Base-by-base conservation (phyloP, 805 yeast species). In the Sugiyamaella valdiviana region DNA sequence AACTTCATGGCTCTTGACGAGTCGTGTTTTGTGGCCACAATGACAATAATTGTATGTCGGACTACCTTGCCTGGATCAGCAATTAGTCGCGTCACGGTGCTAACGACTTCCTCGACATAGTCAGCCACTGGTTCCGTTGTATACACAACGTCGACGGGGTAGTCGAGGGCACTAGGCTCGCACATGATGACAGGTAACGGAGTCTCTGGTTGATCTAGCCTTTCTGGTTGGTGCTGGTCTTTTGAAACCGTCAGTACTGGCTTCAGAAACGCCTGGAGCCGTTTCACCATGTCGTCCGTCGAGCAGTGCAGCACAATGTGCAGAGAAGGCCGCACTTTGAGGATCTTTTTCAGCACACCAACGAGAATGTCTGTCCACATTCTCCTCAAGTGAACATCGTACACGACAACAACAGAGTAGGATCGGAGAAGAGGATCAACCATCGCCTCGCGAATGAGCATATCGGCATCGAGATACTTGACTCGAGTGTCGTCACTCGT, bases 351-450 rank as follows among this genome's bases (percentile, higher is more conserved):
- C 60, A 86, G 77, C 5, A 85, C 63, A 0, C 95, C 95, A 20
- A 87, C 61, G 5, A 85, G 61, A 1, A 86, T 76, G 65, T 86
- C 95, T 0, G 93, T 83, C 61, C 80, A 84, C 26, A 84, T 66
- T 0, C 90, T 74, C 49, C 95, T 65, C 64, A 84, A 93, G 61
- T 87, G 95, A 0, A 95, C 95, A 67, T 87, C 95, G 68, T 87
- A 95, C 75, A 87, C 80, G 15, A 87, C 79, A 7, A 87, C 74
- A 56, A 88, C 80, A 2, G 82, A 76, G 60, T 85, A 86, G 44
- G 74, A 73, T 16, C 75, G 79, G 48, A 86, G 66, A 42, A 72
- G 66, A 0, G 82, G 72, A 57, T 85, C 91, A 21, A 71, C 60
- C 44, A 86, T 60, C 2, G 84, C 72, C 58, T 87, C 95, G 49